Conservation (phyloP, 768 basidiomycete species). For the Termitomyces bulborhizus region DNA sequence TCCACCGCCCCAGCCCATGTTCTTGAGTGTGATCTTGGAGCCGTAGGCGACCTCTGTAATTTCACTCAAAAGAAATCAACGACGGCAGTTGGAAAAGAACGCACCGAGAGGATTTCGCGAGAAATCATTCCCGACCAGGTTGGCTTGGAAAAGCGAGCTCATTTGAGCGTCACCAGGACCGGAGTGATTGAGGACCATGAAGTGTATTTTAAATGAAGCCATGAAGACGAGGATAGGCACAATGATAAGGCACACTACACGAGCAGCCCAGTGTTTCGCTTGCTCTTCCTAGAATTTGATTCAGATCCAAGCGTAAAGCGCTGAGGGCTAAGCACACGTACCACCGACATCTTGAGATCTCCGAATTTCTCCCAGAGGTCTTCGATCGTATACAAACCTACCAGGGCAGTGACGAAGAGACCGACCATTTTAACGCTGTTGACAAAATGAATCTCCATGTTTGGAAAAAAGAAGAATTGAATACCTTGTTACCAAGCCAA, state of each 20-base stretch:
- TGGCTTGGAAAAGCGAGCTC: slow-evolving; percentile 98
- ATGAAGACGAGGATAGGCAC: slow-evolving; percentile 92
- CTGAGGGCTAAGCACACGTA: slow-evolving; percentile 32
- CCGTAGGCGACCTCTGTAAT: slow-evolving; percentile 77
- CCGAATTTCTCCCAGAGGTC: slow-evolving; percentile 99
- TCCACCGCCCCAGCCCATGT: slow-evolving; percentile 97
- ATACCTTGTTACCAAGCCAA: slow-evolving; percentile 92
- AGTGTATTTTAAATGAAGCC: slow-evolving; percentile 93
- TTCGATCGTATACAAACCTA: slow-evolving; percentile 94
- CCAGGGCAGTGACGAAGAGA: slow-evolving; percentile 89
- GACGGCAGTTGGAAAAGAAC: slow-evolving; percentile 11
- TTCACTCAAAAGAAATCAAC: neutral
- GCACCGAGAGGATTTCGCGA: slow-evolving; percentile 80
- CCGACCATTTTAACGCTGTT: slow-evolving; percentile 93
- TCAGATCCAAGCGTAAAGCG: neutral
- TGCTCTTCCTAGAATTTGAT: slow-evolving; percentile 63
- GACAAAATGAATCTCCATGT: neutral
- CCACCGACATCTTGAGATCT: slow-evolving; percentile 85
- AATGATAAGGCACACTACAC: slow-evolving; percentile 79
- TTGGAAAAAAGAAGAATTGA: neutral
- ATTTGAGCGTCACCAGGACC: slow-evolving; percentile 98
- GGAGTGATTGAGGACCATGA: slow-evolving; percentile 87
- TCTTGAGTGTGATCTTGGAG: slow-evolving; percentile 89
- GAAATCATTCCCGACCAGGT: slow-evolving; percentile 92
- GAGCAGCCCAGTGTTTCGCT: slow-evolving; percentile 85